Conservation (phyloP, 2,329 filamentous ascomycete species). For the Ophiostoma perfectum region DNA sequence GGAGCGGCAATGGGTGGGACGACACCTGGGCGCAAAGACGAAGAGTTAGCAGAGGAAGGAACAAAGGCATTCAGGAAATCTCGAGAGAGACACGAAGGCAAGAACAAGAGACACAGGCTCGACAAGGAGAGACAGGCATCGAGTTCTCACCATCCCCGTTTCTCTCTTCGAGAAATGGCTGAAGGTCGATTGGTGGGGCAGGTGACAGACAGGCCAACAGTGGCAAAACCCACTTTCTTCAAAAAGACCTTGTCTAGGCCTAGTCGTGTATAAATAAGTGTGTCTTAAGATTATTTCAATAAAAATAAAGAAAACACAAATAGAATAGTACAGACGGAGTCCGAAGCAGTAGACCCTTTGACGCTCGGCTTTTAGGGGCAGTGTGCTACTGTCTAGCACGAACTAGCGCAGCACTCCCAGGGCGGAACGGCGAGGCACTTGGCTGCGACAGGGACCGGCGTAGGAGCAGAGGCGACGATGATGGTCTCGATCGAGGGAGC, state of each 20-base stretch:
- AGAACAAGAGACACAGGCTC: conserved; percentile 10
- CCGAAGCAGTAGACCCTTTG: conserved; percentile 12
- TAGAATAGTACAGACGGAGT: conserved; percentile 18
- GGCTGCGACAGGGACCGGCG: conserved; percentile 5
- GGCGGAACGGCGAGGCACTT: conserved; percentile 6
- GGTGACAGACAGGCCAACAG: conserved; percentile 27
- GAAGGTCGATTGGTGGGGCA: conserved; percentile 26
- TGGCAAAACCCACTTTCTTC: conserved; percentile 27
- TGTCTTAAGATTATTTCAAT: conserved; percentile 15
- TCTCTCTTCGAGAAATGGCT: conserved; percentile 9
- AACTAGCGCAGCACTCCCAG: background rate
- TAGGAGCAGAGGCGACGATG: background rate
- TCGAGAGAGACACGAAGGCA: background rate
- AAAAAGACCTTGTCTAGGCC: conserved; percentile 26
- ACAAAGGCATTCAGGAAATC: conserved; percentile 20
- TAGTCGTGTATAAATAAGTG: conserved; percentile 19
- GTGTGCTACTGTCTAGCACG: background rate
- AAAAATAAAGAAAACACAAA: conserved; percentile 5
- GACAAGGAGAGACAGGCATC: conserved; percentile 17
- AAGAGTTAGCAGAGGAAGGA: conserved; percentile 19
- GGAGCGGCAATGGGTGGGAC: conserved; percentile 24
- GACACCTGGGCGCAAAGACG: conserved; percentile 22
- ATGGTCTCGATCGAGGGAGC: background rate
- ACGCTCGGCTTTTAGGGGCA: conserved; percentile 19
- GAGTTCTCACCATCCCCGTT: conserved; percentile 17